These are phyloP conservation scores for Rhodotorula sp. DNA, from an alignment of 1,284 basidiomycete species.

Conservation along the genomic window DNA sequence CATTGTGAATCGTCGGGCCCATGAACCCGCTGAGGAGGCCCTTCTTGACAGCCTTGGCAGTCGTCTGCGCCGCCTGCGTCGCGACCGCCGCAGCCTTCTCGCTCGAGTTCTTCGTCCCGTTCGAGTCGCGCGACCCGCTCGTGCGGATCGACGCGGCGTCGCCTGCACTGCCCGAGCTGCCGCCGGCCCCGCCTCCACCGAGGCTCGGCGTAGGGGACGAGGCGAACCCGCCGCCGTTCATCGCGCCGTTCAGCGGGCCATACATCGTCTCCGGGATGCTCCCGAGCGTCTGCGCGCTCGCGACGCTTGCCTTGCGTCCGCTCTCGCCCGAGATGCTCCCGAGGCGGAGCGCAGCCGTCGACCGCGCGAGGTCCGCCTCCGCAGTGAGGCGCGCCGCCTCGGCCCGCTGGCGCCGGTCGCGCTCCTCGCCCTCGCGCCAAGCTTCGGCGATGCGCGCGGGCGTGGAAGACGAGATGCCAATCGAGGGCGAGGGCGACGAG, in stretches of 20 bases:
- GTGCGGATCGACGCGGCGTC: constrained; percentile 8
- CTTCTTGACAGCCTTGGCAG: constrained; percentile 25
- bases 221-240: not conserved
- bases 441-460: constrained; percentile 25
- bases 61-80: not conserved
- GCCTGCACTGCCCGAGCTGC: not conserved
- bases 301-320: not conserved
- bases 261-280: not conserved
- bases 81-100: constrained; percentile 11
- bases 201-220: constrained; percentile 5
- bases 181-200: not conserved
- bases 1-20: constrained; percentile 22
- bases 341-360: not conserved
- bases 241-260: not conserved
- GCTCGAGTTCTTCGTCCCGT: not conserved
- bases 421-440: constrained; percentile 26
- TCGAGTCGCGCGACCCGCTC: constrained; percentile 8
- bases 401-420: constrained; percentile 21
- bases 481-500: not conserved
- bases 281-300: not conserved
- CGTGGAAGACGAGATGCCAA: not conserved
- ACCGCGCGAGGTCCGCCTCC: constrained; percentile 10
- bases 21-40: constrained; percentile 16
- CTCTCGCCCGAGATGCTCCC: not conserved
- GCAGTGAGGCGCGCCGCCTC: constrained; percentile 22